These are phyloP conservation scores for Pseudozyma thailandica DNA, from an alignment of 1,284 basidiomycete species.

Conservation along the genomic window DNA sequence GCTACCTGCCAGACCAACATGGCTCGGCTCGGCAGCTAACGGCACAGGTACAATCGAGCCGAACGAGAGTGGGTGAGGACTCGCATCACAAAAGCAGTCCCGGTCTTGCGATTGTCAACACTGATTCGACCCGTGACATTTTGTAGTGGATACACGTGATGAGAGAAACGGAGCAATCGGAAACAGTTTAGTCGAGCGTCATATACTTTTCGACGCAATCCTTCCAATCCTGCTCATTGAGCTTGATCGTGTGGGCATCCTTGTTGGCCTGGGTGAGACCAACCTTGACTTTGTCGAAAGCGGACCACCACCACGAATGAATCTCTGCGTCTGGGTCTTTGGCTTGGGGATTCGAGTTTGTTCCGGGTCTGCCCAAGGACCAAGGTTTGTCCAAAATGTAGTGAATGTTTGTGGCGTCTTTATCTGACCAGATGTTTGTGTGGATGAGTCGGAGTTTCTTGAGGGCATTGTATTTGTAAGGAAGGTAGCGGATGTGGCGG, in stretches of 20 bases:
- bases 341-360: conserved; percentile 1
- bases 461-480: conserved; percentile 86
- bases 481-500: conserved; percentile 73
- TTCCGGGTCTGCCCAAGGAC: conserved; percentile 33
- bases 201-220: conserved; percentile 41
- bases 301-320: conserved; percentile 61
- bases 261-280: neutral
- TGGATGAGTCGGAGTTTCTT: conserved; percentile 81
- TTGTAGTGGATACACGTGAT: neutral
- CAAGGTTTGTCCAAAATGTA: conserved; percentile 66
- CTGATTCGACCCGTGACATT: neutral
- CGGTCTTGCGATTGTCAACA: neutral
- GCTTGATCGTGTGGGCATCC: neutral
- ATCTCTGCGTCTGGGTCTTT: conserved; percentile 42
- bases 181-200: conserved; percentile 11
- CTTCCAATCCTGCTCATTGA: conserved; percentile 22
- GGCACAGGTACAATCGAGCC: neutral
- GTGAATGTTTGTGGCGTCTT: conserved; percentile 73
- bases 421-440: conserved; percentile 78
- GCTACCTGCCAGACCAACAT: conserved; percentile 35
- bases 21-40: conserved; percentile 13
- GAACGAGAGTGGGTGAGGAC: neutral
- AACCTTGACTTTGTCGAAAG: conserved; percentile 31
- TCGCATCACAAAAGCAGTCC: neutral
- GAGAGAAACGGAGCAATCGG: neutral